Percentiles rank a stretch among this genome's conserved stretches.
Conservation (phyloP, 129 eudicot species). For the Artemisia argyi region DNA sequence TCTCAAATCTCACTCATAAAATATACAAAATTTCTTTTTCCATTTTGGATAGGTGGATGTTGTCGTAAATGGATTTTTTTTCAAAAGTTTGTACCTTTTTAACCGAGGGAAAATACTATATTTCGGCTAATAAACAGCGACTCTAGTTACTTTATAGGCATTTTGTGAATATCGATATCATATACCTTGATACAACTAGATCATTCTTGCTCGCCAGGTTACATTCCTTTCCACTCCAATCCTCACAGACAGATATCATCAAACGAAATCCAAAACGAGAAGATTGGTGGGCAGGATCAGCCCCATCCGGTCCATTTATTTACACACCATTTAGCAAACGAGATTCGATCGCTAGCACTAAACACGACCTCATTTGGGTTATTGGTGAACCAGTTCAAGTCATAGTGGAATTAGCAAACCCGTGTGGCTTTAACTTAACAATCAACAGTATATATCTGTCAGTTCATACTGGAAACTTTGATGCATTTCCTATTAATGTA, state of each 20-base stretch:
- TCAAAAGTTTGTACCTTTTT: not conserved
- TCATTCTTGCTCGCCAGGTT: conserved; percentile 49
- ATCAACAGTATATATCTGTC: conserved; percentile 82
- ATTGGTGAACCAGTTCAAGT: conserved; percentile 97
- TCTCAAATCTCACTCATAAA: too few relatives aligned
- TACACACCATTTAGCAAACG: conserved; percentile 98
- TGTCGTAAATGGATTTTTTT: not conserved
- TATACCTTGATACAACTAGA: conserved; percentile 11
- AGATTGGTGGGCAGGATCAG: conserved; percentile 98
- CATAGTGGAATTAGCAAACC: conserved; percentile 92
- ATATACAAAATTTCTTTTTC: not conserved
- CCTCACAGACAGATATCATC: conserved; percentile 75
- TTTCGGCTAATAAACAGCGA: too few relatives aligned
- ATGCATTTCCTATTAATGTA: conserved; percentile 86
- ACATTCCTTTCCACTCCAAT: conserved; percentile 92
- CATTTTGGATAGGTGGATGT: not conserved
- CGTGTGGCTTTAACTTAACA: conserved; percentile 84
- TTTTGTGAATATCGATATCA: not conserved
- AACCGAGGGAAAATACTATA: too few relatives aligned
- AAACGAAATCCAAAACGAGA: conserved; percentile 79
- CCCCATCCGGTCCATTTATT: conserved; percentile 96
- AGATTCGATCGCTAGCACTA: conserved; percentile 48
- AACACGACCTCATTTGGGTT: conserved; percentile 81
- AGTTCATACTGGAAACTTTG: conserved; percentile 75
- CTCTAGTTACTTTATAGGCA: not conserved